phyloP scores from a whole-genome alignment of 495 filamentous ascomycete genomes.

The Talaromyces nanjingensis region DNA sequence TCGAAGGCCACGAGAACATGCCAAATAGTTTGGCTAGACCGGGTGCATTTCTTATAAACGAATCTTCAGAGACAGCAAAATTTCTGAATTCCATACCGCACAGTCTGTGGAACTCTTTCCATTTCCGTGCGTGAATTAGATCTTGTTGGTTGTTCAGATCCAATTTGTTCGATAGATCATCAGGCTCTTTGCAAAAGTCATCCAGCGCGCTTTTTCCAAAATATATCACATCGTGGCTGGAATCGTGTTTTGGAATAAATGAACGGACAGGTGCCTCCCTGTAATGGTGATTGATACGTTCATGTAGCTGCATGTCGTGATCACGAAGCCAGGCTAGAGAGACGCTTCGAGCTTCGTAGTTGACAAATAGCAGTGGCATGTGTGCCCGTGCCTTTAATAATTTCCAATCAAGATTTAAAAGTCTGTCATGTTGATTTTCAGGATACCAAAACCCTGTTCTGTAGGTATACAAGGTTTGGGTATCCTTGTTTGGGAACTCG shows the following conservation, averaged over 20 bases:
- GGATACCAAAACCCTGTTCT: background rate
- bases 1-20: background rate
- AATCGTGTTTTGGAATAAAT: background rate
- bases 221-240: background rate
- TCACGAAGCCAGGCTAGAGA: background rate
- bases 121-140: too few relatives aligned
- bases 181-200: background rate
- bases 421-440: background rate
- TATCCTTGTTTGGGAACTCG: background rate
- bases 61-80: background rate
- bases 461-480: too few relatives aligned
- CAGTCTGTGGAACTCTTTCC: too few relatives aligned
- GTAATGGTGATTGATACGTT: background rate
- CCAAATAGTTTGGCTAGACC: background rate
- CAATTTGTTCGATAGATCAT: too few relatives aligned
- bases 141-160: too few relatives aligned
- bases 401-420: background rate
- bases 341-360: background rate
- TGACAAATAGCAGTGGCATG: background rate
- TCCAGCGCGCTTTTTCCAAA: background rate
- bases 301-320: background rate
- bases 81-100: background rate
- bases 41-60: background rate
- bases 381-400: background rate
- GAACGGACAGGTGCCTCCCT: background rate